Percentiles rank a stretch among this genome's conserved stretches.
Conservation (phyloP, 2,329 filamentous ascomycete genomes). For the Sordariomycetes sp. region DNA sequence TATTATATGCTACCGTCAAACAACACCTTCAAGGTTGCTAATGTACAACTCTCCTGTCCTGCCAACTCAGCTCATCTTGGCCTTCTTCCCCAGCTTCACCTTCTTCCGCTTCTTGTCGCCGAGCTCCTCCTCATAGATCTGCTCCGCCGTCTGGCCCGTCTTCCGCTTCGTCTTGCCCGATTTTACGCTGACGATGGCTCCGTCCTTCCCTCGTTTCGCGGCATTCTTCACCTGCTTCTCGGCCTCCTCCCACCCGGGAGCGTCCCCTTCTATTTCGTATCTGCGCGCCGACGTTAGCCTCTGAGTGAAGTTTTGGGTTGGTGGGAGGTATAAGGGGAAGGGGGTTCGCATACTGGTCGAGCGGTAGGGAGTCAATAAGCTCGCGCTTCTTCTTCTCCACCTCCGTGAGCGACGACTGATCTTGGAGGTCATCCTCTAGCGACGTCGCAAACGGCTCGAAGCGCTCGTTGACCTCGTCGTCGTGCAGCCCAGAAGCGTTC, state of each 20-base stretch:
- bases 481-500: slow-evolving; percentile 53
- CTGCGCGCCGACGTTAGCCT: slow-evolving; percentile 19
- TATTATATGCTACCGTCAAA: background rate
- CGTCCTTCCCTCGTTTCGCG: slow-evolving; percentile 41
- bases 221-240: slow-evolving; percentile 64
- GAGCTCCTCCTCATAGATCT: slow-evolving; percentile 52
- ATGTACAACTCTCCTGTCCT: background rate
- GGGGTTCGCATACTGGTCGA: slow-evolving; percentile 64
- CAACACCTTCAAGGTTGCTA: background rate
- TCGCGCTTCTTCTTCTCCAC: slow-evolving; percentile 74
- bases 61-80: slow-evolving; percentile 5
- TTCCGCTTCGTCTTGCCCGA: slow-evolving; percentile 69
- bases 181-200: slow-evolving; percentile 70
- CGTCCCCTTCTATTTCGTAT: slow-evolving; percentile 55
- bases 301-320: background rate
- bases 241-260: slow-evolving; percentile 53
- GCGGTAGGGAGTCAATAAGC: slow-evolving; percentile 79
- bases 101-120: slow-evolving; percentile 47
- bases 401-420: slow-evolving; percentile 62
- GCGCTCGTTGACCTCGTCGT: slow-evolving; percentile 56
- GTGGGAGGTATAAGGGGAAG: background rate
- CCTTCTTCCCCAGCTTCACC: slow-evolving; percentile 29
- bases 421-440: slow-evolving; percentile 73
- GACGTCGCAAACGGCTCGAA: slow-evolving; percentile 62
- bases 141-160: slow-evolving; percentile 45